Base-by-base conservation (phyloP, 352 stramenopile species). In the Thalassiosira pacifica region DNA sequence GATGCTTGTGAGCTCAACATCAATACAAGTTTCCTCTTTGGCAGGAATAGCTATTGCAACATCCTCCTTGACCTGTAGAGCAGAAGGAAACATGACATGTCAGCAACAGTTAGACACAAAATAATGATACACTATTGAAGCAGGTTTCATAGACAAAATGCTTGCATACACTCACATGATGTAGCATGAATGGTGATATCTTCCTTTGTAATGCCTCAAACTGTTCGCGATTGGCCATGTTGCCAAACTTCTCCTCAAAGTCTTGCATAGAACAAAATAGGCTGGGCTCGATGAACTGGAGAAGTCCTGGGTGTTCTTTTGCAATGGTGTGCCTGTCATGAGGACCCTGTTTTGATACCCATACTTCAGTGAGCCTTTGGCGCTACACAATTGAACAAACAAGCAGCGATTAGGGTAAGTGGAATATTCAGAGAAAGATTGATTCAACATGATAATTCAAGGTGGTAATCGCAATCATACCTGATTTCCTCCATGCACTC, bases 1-100 rank as follows among this genome's bases (percentile, higher is more conserved):
- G 87, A 99, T 96, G 18, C 96, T 99, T 42, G 98, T 99, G n/a
- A 99, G 93, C 88, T 99, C 98, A 19, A 99, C 98, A 93, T 99
- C 98, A 82, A 99, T 98, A 45, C 99, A 97, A n/a, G 98, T 99
- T 88, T 99, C 98, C 89, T 99, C 97, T 78, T 96, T 96, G 26
- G 87, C 90, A 37, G 93, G 93, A 76, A 99, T 99, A 87, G 98
- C 98, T 90, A 99, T 99, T 53, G 99, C 98, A 6, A 99, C 98
- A 92, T 99, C 98, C 92, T 99, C 98, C 88, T 99, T 99, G 0
- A 87, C 79, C 27, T 57, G 22, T 52, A 53, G 53, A 32, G 42
- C 8, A 65, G 26, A 59, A 59, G 18, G 24, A 52, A 42, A 76
- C 26, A 52, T 22, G 63, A 76, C 26, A 52, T 22, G 63, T 61